Conservation (phyloP, 2,329 filamentous ascomycete species). For the Didymella glomerata region DNA sequence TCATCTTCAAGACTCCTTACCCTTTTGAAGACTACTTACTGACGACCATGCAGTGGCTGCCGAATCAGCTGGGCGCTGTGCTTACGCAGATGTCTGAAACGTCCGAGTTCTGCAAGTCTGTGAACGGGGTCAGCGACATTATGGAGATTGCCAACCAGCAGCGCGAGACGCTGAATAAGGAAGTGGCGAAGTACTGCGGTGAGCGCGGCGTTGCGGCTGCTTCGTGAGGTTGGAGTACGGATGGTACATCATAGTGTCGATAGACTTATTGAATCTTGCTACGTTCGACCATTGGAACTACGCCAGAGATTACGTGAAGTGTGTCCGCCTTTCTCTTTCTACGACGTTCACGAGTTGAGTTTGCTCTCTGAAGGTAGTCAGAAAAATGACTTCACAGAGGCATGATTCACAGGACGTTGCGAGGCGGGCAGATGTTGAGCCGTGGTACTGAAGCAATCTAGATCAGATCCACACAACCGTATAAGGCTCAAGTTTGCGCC, state of each 20-base stretch:
- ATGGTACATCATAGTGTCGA: no score
- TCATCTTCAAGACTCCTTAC: no score
- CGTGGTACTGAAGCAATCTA: background rate
- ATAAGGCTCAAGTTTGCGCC: constrained; percentile 9
- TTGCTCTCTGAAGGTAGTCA: no score
- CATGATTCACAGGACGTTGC: no score
- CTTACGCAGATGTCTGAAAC: constrained; percentile 73
- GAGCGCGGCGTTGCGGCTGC: constrained; percentile 61
- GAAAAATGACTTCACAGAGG: no score
- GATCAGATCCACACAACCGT: background rate
- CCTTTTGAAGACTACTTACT: background rate
- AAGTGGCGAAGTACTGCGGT: constrained; percentile 77
- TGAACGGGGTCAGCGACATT: constrained; percentile 64
- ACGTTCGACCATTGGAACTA: no score
- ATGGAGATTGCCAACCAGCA: constrained; percentile 73
- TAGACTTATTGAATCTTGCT: no score
- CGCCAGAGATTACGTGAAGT: no score
- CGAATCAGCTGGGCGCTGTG: constrained; percentile 80
- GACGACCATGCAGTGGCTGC: constrained; percentile 66
- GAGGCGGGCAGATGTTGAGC: constrained; percentile 6
- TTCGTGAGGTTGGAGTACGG: constrained; percentile 27
- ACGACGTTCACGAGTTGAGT: no score
- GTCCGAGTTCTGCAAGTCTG: constrained; percentile 58
- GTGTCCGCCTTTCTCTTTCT: no score
- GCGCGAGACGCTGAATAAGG: constrained; percentile 71